Base-by-base conservation (phyloP, 176 grass and related monocot genomes). In the Stipa capillata region DNA sequence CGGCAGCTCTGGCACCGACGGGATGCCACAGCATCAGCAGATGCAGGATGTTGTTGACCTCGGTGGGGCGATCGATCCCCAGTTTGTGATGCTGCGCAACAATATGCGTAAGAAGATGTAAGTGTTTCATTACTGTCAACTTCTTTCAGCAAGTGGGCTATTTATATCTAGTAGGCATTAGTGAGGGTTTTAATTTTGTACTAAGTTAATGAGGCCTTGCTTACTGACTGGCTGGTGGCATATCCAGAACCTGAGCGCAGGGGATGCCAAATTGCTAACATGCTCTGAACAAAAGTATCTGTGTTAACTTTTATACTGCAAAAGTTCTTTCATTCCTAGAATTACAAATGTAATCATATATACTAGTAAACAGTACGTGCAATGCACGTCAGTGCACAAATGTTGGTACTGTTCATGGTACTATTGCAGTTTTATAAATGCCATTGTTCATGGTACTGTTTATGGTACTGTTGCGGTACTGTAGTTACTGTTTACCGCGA, bases 81-180 rank as follows among this genome's bases (percentile, higher is more conserved):
- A 94, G 11, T 83, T 94, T 61, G 56, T 70, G 10, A 20, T 48
- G 16, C 0, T 80, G 21, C 92, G 95, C 12, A 51, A 16, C 32
- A n/a, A 0, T 25, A 77, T 80, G 87, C 87, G 81, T 3, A 6
- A 81, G 0, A 88, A 62, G 72, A 92, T 97, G 95, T 97, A 90
- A 90, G 82, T 8, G 27, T 41, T n/a, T 40, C 31, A 11, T 69
- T 83, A 41, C 61, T 89, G 23, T 37, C 78, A 10, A 21, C 48
- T 84, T 48, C 15, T 51, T 41, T 78, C 47, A 9, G 14, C 14
- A 13, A n/a, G 24, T 45, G 47, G 25, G 25, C n/a, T n/a, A n/a
- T n/a, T n/a, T n/a, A n/a, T n/a, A n/a, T n/a, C n/a, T n/a, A n/a
- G n/a, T n/a, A n/a, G 45, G 12, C 9, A 33, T 2, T 10, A 11